These are phyloP conservation scores for Candida patagonica DNA, from an alignment of 805 yeast species.

Conservation along the genomic window DNA sequence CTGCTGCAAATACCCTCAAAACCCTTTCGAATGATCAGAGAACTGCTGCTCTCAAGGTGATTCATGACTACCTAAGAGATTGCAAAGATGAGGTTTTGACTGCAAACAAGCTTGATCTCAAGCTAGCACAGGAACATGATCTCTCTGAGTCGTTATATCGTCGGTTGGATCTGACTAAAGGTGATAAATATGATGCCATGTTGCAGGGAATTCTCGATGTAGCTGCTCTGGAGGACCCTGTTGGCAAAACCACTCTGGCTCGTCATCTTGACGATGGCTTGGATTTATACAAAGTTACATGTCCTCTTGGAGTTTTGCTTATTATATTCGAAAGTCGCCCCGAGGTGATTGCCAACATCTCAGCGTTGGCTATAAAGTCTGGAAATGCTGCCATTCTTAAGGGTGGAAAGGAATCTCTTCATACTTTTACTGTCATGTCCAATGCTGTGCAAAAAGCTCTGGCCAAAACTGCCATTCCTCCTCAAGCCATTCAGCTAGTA, in stretches of 20 bases:
- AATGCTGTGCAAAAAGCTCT: slow-evolving; percentile 55
- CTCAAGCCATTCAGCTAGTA: slow-evolving; percentile 74
- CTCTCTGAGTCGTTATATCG: slow-evolving; percentile 67
- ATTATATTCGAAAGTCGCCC: slow-evolving; percentile 96
- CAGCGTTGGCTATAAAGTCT: slow-evolving; percentile 90
- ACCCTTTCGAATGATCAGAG: slow-evolving; percentile 67
- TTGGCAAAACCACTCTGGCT: slow-evolving; percentile 79
- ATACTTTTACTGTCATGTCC: slow-evolving; percentile 80
- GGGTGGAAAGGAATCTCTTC: slow-evolving; percentile 90
- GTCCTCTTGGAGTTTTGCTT: slow-evolving; percentile 89
- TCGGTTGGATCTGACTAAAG: slow-evolving; percentile 70
- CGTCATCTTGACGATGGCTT: slow-evolving; percentile 85
- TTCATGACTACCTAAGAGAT: slow-evolving; percentile 57
- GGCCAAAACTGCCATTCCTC: slow-evolving; percentile 62
- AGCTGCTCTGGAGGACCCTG: slow-evolving; percentile 80
- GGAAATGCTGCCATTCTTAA: slow-evolving; percentile 95
- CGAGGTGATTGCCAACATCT: slow-evolving; percentile 95
- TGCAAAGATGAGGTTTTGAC: slow-evolving; percentile 52
- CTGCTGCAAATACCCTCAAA: slow-evolving; percentile 77
- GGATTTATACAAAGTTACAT: slow-evolving; percentile 69
- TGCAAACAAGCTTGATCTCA: slow-evolving; percentile 72
- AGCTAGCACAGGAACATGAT: slow-evolving; percentile 50
- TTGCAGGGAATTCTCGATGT: slow-evolving; percentile 91
- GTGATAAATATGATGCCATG: slow-evolving; percentile 89
- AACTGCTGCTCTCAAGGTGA: slow-evolving; percentile 58